These are phyloP conservation scores for Chrysosporium queenslandicum DNA, from an alignment of 2,329 filamentous ascomycete species.

Conservation along the genomic window DNA sequence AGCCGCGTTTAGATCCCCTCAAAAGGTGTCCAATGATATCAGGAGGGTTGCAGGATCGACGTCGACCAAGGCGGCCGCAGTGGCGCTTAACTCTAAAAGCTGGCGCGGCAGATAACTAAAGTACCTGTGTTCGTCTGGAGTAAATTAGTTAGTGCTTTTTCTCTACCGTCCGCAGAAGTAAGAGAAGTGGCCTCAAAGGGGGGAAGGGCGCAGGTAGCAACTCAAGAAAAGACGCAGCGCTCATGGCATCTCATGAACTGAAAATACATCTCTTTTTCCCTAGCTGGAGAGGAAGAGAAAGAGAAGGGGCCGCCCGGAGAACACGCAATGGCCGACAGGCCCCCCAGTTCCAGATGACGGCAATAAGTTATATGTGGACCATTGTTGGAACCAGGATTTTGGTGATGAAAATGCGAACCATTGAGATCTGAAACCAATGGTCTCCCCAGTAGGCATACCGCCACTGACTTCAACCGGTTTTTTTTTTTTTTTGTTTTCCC, in stretches of 20 bases:
- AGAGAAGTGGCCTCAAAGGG: no score
- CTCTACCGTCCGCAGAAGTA: no score
- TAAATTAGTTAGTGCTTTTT: no score
- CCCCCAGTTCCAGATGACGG: neutral
- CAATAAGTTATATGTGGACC: neutral
- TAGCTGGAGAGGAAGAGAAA: no score
- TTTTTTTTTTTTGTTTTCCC: no score
- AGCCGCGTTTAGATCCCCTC: neutral
- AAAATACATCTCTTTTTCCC: no score
- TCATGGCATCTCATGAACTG: no score
- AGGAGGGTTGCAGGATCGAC: neutral
- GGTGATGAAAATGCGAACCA: neutral
- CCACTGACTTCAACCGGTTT: no score
- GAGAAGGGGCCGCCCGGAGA: no score
- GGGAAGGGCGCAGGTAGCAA: no score
- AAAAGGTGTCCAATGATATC: neutral
- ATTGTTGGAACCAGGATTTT: neutral
- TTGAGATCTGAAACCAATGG: slow-evolving; percentile 4
- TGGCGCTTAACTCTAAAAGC: slow-evolving; percentile 10
- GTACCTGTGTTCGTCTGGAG: no score
- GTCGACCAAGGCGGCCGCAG: slow-evolving; percentile 4
- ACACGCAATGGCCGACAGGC: no score
- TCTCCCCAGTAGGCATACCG: neutral
- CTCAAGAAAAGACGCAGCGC: neutral
- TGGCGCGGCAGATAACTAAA: slow-evolving; percentile 1